phyloP scores from a whole-genome alignment of 306 rosid species.

The Castanopsis chinensis region DNA sequence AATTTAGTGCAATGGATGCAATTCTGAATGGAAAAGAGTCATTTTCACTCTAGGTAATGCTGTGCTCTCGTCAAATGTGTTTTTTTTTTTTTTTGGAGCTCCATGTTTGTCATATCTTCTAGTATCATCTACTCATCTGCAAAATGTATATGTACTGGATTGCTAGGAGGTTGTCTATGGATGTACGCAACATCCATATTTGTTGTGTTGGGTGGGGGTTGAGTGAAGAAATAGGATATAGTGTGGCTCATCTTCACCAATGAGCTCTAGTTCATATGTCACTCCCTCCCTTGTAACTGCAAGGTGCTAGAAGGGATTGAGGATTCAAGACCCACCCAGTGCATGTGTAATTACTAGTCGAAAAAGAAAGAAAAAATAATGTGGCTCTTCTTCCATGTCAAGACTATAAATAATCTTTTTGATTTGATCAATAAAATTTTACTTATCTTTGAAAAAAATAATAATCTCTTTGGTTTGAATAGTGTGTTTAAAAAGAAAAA shows the following conservation, averaged over 20 bases:
- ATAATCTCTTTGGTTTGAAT: constrained; percentile 2
- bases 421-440: background rate
- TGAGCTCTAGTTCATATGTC: too few relatives aligned
- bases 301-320: too few relatives aligned
- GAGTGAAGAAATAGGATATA: background rate
- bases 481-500: background rate
- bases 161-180: background rate
- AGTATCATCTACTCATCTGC: background rate
- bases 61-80: constrained; percentile 30
- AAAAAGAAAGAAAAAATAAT: background rate
- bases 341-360: too few relatives aligned
- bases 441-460: background rate
- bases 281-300: too few relatives aligned
- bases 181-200: background rate
- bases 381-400: background rate
- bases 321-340: too few relatives aligned
- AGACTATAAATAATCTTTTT: constrained; percentile 7
- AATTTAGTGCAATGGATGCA: constrained; percentile 78
- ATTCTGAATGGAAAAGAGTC: constrained; percentile 82
- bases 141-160: background rate
- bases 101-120: constrained; percentile 2
- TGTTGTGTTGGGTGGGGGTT: background rate
- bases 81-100: constrained; percentile 21
- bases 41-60: constrained; percentile 72
- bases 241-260: background rate